phyloP scores from a whole-genome alignment of 257 asterid species.

The Cordia subcordata region DNA sequence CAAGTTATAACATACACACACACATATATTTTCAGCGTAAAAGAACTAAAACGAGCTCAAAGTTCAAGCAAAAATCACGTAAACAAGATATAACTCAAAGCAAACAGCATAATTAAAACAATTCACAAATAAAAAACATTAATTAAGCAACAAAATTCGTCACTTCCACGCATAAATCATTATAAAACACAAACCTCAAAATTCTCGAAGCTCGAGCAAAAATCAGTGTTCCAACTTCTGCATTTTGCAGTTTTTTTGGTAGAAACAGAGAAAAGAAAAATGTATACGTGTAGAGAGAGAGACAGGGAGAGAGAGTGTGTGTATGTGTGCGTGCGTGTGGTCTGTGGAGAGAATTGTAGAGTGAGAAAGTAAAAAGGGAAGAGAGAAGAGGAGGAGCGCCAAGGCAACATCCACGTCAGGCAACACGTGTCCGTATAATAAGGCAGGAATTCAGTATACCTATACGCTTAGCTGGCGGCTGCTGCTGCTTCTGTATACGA shows the following conservation, averaged over 20 bases:
- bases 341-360: constrained; percentile 26
- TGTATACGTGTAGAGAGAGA: background rate
- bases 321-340: constrained; percentile 23
- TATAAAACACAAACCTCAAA: background rate
- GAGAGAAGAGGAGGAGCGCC: constrained; percentile 54
- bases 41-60: no score
- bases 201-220: background rate
- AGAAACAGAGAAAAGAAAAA: background rate
- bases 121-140: background rate
- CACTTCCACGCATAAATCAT: background rate
- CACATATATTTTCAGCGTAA: background rate
- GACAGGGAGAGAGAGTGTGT: constrained; percentile 4
- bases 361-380: constrained; percentile 19
- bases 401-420: constrained; percentile 62
- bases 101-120: background rate
- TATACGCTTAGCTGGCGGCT: background rate
- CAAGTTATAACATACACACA: no score
- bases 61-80: background rate
- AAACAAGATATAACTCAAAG: background rate
- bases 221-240: background rate
- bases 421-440: constrained; percentile 62
- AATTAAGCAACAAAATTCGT: no score
- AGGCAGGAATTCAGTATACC: background rate
- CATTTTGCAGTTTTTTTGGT: background rate
- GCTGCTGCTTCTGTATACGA: background rate